phyloP scores from a whole-genome alignment of 805 yeast genomes.

The Kodamaea sagamina region DNA sequence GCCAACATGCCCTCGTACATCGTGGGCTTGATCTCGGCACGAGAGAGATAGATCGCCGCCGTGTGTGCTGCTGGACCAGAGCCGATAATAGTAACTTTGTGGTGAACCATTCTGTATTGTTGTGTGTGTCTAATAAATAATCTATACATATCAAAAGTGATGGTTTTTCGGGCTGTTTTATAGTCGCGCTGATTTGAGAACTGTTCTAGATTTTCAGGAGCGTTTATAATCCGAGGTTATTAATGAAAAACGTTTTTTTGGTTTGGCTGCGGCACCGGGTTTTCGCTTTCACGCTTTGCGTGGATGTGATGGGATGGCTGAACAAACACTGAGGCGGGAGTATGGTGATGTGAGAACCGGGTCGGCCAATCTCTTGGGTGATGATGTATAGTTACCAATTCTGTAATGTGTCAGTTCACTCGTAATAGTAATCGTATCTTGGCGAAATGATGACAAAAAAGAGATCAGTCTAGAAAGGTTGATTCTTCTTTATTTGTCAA shows the following conservation, averaged over 20 bases:
- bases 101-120: slow-evolving; percentile 66
- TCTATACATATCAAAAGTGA: slow-evolving; percentile 4
- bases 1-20: slow-evolving; percentile 96
- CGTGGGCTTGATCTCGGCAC: slow-evolving; percentile 94
- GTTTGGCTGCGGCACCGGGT: no score
- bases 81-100: slow-evolving; percentile 85
- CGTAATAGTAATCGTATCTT: not conserved
- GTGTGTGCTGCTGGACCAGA: slow-evolving; percentile 99
- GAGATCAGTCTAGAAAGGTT: no score
- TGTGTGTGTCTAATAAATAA: slow-evolving; percentile 8
- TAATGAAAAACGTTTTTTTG: no score
- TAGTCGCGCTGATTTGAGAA: not conserved
- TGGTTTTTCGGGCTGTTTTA: slow-evolving; percentile 5
- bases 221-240: not conserved
- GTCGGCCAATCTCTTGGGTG: no score
- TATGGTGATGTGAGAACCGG: no score
- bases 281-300: no score
- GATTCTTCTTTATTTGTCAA: no score
- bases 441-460: no score
- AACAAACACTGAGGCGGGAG: no score
- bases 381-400: no score
- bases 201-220: slow-evolving; percentile 3
- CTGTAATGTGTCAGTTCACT: not conserved
- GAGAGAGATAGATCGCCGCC: slow-evolving; percentile 93
- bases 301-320: no score